Evolutionary conservation across 192 early-diverging fungal species (phyloP).

Genomic region (Martensiomyces pterosporus): DNA sequence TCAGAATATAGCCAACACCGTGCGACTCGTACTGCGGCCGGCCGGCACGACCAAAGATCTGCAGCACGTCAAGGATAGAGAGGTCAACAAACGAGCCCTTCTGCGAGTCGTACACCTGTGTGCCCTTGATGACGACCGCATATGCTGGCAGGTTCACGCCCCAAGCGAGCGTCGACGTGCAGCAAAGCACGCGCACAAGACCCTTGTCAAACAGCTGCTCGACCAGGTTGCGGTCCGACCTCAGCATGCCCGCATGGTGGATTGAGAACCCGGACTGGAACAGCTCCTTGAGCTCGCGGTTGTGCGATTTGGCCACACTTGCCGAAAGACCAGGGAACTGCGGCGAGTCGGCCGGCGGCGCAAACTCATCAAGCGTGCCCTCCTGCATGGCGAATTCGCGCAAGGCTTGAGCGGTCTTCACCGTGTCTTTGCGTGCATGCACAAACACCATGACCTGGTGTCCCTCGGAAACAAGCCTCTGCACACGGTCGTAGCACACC

Average conservation of each 20-base stretch:
- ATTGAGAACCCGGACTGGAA: constrained; percentile 82
- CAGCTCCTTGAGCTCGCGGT: constrained; percentile 85
- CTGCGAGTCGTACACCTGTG: constrained; percentile 89
- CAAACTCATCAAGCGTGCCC: constrained; percentile 46
- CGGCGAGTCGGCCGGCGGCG: constrained; percentile 26
- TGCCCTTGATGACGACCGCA: constrained; percentile 98
- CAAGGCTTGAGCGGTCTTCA: constrained; percentile 84
- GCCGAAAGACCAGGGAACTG: constrained; percentile 50
- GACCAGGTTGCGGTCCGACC: constrained; percentile 78
- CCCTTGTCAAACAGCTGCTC: constrained; percentile 92
- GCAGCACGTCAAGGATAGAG: constrained; percentile 96
- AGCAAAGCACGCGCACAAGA: constrained; percentile 76
- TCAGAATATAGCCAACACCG: constrained; percentile 93
- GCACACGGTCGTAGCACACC: constrained; percentile 82
- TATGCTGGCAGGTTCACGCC: constrained; percentile 98
- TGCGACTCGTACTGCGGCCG: constrained; percentile 87
- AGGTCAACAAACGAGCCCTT: constrained; percentile 94
- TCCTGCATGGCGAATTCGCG: constrained; percentile 67
- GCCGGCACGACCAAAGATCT: constrained; percentile 99
- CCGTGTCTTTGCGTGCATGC: constrained; percentile 96
- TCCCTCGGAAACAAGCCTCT: constrained; percentile 67
- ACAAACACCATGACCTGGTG: constrained; percentile 99
- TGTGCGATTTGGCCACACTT: constrained; percentile 70
- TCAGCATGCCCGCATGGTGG: constrained; percentile 96
- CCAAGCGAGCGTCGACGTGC: constrained; percentile 98